Conservation (phyloP, 352 stramenopile genomes). For the Globisporangium megalacanthum region DNA sequence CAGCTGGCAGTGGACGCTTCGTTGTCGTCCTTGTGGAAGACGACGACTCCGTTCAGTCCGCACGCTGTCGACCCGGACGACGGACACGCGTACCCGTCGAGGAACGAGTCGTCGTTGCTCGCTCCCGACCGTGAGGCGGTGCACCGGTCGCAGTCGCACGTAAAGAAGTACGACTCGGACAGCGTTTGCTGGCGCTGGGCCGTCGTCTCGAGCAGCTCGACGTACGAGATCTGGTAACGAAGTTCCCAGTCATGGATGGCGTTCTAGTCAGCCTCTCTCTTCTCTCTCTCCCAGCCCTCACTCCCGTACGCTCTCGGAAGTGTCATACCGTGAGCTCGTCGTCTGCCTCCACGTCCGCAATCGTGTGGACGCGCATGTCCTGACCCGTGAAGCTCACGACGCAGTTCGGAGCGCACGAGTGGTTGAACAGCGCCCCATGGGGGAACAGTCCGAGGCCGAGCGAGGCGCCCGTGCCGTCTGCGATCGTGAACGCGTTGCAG, state of each 20-base stretch:
- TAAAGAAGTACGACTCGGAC: constrained; percentile 63
- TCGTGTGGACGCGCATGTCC: constrained; percentile 40
- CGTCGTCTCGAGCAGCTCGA: constrained; percentile 57
- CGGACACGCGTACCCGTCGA: constrained; percentile 30
- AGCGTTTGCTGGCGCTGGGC: constrained; percentile 27
- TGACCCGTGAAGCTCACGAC: constrained; percentile 52
- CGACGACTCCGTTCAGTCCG: constrained; percentile 13
- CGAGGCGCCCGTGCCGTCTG: constrained; percentile 35
- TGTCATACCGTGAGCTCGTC: constrained; percentile 51
- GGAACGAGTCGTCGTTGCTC: constrained; percentile 29
- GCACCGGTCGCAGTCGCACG: constrained; percentile 42
- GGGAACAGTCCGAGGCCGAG: constrained; percentile 66
- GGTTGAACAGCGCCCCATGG: constrained; percentile 62
- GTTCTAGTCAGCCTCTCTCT: too few relatives aligned
- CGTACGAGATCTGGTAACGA: constrained; percentile 43
- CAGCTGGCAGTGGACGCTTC: constrained; percentile 6
- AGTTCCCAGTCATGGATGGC: not conserved
- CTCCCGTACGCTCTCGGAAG: not conserved
- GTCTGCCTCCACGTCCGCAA: constrained; percentile 30
- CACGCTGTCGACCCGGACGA: constrained; percentile 6
- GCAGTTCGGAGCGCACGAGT: constrained; percentile 71
- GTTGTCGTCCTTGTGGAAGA: not conserved
- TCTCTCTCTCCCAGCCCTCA: not conserved
- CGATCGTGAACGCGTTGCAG: constrained; percentile 78
- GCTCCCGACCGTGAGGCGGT: not conserved